Evolutionary conservation across 768 basidiomycete genomes (phyloP).

Genomic region (Mycena belliarum): DNA sequence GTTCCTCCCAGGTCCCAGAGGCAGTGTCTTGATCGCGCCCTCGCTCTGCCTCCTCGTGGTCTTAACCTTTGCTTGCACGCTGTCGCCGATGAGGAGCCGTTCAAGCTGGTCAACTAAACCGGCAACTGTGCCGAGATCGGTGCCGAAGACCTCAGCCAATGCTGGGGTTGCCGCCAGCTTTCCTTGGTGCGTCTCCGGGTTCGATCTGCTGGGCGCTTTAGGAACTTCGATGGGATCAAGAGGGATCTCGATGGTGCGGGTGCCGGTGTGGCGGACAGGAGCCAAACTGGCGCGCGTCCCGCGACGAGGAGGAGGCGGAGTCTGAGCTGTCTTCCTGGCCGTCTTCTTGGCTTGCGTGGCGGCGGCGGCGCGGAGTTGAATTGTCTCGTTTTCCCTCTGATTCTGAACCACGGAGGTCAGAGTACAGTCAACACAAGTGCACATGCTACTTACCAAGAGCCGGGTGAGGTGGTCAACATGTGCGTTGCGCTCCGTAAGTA

Average conservation of each 20-base stretch:
- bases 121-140: conserved; percentile 8
- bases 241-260: conserved; percentile 11
- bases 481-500: conserved; percentile 11
- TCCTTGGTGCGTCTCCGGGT: conserved; percentile 1
- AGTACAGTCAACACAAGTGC: not conserved
- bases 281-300: conserved; percentile 12
- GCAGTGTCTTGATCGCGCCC: conserved; percentile 3
- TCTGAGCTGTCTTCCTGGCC: not conserved
- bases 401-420: conserved; percentile 2
- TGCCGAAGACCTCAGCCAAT: conserved; percentile 10
- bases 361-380: conserved; percentile 9
- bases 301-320: conserved; percentile 16
- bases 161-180: conserved; percentile 4
- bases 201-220: not conserved
- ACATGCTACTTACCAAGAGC: conserved; percentile 7
- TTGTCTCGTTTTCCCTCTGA: conserved; percentile 9
- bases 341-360: conserved; percentile 2
- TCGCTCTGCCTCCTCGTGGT: conserved; percentile 2
- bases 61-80: conserved; percentile 3
- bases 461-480: conserved; percentile 4
- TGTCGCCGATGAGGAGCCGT: conserved; percentile 5
- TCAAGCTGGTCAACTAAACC: conserved; percentile 2
- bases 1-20: conserved; percentile 1
- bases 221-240: conserved; percentile 7
- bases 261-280: conserved; percentile 7